These are phyloP conservation scores for Durio zibethinus DNA, from an alignment of 345 rosid species.

Conservation along the genomic window DNA sequence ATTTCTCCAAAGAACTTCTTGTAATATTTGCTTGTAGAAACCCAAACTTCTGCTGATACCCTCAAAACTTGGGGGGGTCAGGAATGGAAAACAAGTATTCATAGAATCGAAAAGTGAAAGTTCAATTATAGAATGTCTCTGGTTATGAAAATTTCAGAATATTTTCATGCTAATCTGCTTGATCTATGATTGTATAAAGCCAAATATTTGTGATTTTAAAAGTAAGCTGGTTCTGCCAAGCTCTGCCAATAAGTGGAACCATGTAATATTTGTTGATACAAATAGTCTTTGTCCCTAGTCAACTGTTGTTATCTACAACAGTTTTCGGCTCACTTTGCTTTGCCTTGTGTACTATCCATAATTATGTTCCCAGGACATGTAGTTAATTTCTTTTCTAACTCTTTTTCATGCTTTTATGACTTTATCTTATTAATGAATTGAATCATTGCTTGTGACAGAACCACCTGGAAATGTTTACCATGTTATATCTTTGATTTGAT, in stretches of 20 bases:
- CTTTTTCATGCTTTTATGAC: constrained; percentile 4
- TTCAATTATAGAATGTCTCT: too few species aligned
- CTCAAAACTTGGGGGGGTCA: too few species aligned
- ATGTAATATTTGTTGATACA: neutral
- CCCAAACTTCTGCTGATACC: neutral
- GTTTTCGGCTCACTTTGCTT: neutral
- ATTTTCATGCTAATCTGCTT: neutral
- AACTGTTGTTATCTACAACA: neutral
- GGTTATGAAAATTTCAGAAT: neutral
- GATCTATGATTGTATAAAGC: neutral
- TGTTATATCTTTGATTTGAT: constrained; percentile 2
- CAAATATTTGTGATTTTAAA: neutral
- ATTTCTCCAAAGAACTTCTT: neutral
- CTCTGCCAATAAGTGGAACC: neutral
- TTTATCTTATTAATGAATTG: constrained; percentile 1
- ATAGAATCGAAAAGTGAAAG: too few species aligned
- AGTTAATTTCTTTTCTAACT: neutral
- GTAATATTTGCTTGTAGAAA: neutral
- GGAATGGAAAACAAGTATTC: too few species aligned
- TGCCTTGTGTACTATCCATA: too few species aligned
- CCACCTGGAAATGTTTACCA: constrained; percentile 4
- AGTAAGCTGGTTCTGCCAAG: neutral
- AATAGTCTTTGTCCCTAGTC: neutral
- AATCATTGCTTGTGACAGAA: neutral
- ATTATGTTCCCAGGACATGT: neutral